A percentile compares a stretch with the other conserved stretches of the same genome.
phyloP scores from a whole-genome alignment of 768 basidiomycete species.

The Boletales sp. region DNA sequence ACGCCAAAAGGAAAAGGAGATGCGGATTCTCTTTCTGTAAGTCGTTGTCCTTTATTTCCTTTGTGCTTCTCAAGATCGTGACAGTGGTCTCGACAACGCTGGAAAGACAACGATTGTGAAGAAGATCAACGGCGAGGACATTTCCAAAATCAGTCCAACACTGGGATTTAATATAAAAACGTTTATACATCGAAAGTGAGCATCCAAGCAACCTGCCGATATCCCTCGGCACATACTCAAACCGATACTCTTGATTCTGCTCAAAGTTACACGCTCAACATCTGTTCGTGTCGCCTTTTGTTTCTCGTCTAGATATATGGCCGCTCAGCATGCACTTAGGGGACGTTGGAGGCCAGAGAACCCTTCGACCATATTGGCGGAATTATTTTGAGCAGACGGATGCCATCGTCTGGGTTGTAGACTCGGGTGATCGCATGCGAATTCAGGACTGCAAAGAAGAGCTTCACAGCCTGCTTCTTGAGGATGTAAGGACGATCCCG shows the following conservation, averaged over 20 bases:
- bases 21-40: conserved; percentile 92
- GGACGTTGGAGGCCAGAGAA: conserved; percentile 98
- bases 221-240: conserved; percentile 10
- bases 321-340: conserved; percentile 49
- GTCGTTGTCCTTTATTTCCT: conserved; percentile 20
- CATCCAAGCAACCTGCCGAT: conserved; percentile 19
- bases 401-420: conserved; percentile 51
- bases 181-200: conserved; percentile 84
- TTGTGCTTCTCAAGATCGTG: conserved; percentile 16
- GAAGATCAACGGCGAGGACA: conserved; percentile 62
- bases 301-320: too few species aligned
- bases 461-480: conserved; percentile 75
- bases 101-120: conserved; percentile 84
- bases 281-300: too few species aligned
- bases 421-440: conserved; percentile 88
- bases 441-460: conserved; percentile 84
- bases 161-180: conserved; percentile 99
- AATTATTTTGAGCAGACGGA: conserved; percentile 96
- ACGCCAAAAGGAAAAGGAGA: conserved; percentile 91
- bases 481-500: conserved; percentile 67
- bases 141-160: conserved; percentile 84
- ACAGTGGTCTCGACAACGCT: conserved; percentile 94
- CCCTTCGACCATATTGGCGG: conserved; percentile 95
- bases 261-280: too few species aligned
- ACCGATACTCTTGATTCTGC: conserved; percentile 22